Percentiles rank a stretch among this genome's conserved stretches.
Evolutionary conservation across 2,329 filamentous ascomycete species (phyloP).

Genomic region (Xylariaceae sp.): DNA sequence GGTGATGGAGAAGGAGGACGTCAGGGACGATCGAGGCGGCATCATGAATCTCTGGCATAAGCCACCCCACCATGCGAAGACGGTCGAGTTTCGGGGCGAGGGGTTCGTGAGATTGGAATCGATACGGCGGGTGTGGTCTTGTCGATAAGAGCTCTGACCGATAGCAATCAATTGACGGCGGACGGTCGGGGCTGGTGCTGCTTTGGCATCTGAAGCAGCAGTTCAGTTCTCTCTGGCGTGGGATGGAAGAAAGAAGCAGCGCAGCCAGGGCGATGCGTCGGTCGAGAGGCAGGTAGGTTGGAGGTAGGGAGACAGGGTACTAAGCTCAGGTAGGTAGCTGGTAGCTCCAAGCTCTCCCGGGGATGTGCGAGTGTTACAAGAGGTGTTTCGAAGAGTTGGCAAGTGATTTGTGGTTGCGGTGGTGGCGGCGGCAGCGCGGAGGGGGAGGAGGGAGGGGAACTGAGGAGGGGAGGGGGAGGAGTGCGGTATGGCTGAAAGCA

Average conservation of each 20-base stretch:
- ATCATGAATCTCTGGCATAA: conserved; percentile 54
- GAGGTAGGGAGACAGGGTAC: conserved; percentile 1
- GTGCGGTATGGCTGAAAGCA: conserved; percentile 15
- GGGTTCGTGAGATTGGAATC: conserved; percentile 19
- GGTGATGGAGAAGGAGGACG: conserved; percentile 84
- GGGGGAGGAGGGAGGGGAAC: neutral
- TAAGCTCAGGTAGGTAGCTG: no score
- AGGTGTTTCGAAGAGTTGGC: conserved; percentile 32
- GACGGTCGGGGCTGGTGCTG: conserved; percentile 9
- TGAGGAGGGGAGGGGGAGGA: conserved; percentile 8
- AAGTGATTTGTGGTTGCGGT: conserved; percentile 8
- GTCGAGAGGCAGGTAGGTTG: no score
- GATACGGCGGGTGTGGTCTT: conserved; percentile 12
- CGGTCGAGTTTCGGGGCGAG: conserved; percentile 27
- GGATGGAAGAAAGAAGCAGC: no score
- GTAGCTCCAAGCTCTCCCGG: conserved; percentile 33
- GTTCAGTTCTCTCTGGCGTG: no score
- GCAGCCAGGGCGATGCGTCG: no score
- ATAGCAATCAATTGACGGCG: conserved; percentile 15
- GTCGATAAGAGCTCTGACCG: conserved; percentile 19
- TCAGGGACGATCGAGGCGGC: conserved; percentile 82
- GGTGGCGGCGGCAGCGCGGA: conserved; percentile 12
- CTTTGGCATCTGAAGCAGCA: conserved; percentile 16
- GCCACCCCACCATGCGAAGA: conserved; percentile 44
- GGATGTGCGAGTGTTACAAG: conserved; percentile 35